phyloP scores from a whole-genome alignment of 2,329 filamentous ascomycete species.

The Bipolaris gigantea region DNA sequence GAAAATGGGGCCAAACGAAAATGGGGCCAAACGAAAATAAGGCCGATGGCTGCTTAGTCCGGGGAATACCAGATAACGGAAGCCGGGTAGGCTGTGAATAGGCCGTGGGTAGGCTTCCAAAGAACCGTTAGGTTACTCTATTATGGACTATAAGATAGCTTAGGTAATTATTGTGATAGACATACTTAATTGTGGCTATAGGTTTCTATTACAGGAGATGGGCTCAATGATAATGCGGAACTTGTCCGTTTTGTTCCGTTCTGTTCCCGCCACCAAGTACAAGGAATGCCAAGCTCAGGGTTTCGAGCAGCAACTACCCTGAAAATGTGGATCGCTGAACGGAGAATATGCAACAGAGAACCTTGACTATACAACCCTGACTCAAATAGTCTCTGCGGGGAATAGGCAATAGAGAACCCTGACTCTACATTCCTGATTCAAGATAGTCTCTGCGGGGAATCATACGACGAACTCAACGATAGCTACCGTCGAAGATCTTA shows the following conservation, averaged over 20 bases:
- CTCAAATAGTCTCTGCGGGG: neutral
- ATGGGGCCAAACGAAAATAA: neutral
- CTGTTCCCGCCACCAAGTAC: neutral
- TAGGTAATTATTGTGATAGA: neutral
- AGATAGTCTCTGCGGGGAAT: neutral
- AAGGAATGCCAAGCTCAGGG: neutral
- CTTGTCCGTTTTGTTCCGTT: neutral
- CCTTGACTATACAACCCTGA: neutral
- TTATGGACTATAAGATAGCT: neutral
- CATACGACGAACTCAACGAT: neutral
- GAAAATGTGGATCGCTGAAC: neutral
- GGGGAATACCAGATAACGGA: neutral
- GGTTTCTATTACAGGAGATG: neutral
- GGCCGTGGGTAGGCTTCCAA: neutral
- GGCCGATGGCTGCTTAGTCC: neutral
- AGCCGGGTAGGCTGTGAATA: neutral
- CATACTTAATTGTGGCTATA: neutral
- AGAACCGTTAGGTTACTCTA: neutral
- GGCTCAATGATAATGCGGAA: neutral
- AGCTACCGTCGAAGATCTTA: neutral
- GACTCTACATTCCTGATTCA: neutral
- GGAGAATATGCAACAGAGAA: neutral
- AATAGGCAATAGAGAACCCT: neutral
- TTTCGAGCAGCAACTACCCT: neutral
- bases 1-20: neutral